Conservation (phyloP, 805 yeast species). For the Cyberlindnera japonica region DNA sequence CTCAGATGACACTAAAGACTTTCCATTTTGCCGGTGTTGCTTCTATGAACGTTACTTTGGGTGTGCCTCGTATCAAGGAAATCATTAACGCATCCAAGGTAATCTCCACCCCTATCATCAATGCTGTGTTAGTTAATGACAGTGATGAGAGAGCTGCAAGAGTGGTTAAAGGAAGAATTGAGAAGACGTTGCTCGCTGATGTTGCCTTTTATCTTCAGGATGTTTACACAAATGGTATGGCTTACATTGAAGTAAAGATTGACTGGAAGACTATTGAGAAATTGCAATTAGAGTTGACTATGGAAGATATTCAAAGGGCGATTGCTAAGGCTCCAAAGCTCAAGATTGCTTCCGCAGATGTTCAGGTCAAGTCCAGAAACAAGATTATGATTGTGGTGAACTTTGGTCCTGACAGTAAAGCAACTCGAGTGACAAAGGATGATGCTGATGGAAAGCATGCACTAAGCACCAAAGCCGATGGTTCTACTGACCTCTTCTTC, state of each 20-base stretch:
- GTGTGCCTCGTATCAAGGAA: slow-evolving; percentile 99
- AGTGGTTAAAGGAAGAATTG: slow-evolving; percentile 96
- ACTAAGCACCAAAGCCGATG: too few species aligned
- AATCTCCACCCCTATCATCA: slow-evolving; percentile 94
- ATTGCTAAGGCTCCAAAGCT: slow-evolving; percentile 82
- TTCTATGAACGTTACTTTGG: slow-evolving; percentile 96
- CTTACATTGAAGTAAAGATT: slow-evolving; percentile 75
- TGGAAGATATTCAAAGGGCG: slow-evolving; percentile 84
- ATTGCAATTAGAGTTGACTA: slow-evolving; percentile 81
- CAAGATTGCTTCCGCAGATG: slow-evolving; percentile 72
- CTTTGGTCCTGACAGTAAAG: slow-evolving; percentile 39
- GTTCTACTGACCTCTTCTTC: slow-evolving; percentile 73
- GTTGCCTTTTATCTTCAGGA: slow-evolving; percentile 89
- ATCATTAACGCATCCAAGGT: slow-evolving; percentile 95
- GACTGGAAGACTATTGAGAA: slow-evolving; percentile 83
- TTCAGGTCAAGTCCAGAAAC: slow-evolving; percentile 61
- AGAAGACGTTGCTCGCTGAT: slow-evolving; percentile 84
- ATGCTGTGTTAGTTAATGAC: slow-evolving; percentile 88
- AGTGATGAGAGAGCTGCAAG: slow-evolving; percentile 97
- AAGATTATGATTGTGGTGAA: slow-evolving; percentile 61
- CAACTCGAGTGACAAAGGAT: slow-evolving; percentile 40
- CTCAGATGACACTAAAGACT: slow-evolving; percentile 94
- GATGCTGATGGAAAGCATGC: too few species aligned
- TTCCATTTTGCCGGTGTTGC: slow-evolving; percentile 99
- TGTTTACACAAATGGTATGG: slow-evolving; percentile 77